Percentiles rank a stretch among this genome's conserved stretches.
Conservation (phyloP, 768 basidiomycete species). For the Auricularia sp. region DNA sequence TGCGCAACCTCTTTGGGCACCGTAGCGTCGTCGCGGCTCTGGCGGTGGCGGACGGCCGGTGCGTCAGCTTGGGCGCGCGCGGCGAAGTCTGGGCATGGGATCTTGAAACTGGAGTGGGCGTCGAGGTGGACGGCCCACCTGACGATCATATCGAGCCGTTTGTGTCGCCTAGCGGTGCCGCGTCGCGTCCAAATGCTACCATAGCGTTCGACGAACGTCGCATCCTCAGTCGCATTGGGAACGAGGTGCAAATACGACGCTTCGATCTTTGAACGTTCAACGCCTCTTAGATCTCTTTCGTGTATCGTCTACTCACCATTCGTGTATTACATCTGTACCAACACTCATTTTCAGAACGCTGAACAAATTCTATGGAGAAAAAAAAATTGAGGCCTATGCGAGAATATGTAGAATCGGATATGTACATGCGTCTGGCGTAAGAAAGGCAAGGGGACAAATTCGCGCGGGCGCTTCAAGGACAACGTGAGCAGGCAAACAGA, state of each 20-base stretch:
- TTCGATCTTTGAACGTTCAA: neutral
- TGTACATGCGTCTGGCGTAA: neutral
- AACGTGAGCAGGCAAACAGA: neutral
- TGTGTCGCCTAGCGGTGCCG: neutral
- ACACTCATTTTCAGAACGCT: too few relatives aligned
- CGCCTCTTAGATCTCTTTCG: neutral
- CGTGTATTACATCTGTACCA: neutral
- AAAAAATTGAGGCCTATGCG: too few relatives aligned
- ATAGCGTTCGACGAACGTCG: conserved; percentile 4
- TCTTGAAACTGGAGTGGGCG: conserved; percentile 44
- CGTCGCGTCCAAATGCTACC: neutral
- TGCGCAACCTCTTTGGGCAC: conserved; percentile 63
- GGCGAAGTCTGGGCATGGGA: conserved; percentile 84
- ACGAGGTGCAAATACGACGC: neutral
- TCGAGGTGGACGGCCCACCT: conserved; percentile 18
- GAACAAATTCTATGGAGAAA: too few relatives aligned
- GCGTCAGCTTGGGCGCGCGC: conserved; percentile 61
- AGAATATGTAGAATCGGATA: neutral
- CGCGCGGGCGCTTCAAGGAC: neutral
- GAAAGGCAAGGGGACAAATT: neutral
- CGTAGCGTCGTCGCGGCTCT: conserved; percentile 54
- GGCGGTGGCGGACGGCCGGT: conserved; percentile 71
- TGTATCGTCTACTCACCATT: neutral
- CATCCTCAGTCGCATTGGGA: neutral
- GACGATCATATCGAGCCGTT: conserved; percentile 2